Conservation (phyloP, 108 stramenopile genomes). For the Hondaea fermentalgiana region DNA sequence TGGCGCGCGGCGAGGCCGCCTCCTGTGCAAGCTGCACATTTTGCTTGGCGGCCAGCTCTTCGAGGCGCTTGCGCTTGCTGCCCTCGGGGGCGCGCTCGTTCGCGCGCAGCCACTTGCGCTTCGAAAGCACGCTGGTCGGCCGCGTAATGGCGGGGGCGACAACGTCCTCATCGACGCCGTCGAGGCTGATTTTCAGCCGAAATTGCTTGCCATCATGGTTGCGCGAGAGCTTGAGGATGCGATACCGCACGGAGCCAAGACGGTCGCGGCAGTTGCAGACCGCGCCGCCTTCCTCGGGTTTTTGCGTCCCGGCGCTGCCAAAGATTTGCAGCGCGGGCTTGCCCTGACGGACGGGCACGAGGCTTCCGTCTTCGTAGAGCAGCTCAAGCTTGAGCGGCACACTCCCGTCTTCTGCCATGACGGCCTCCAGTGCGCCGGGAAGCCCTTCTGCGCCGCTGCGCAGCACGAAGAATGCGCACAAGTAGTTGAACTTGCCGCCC, state of each 20-base stretch:
- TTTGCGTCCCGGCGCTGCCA: not conserved
- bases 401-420: not conserved
- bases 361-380: not conserved
- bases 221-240: not conserved
- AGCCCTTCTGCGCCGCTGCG: not conserved
- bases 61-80: not conserved
- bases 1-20: not conserved
- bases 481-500: constrained; percentile 15
- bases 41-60: not conserved
- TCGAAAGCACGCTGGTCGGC: not conserved
- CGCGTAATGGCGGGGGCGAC: not conserved
- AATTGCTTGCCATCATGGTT: not conserved
- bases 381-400: not conserved
- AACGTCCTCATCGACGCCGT: not conserved
- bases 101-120: not conserved
- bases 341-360: not conserved
- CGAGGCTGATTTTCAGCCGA: not conserved
- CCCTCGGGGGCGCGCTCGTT: not conserved
- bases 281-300: not conserved
- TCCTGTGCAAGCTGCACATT: not conserved
- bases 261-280: not conserved
- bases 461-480: not conserved
- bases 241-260: not conserved
- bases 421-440: not conserved
- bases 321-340: not conserved